Conservation (phyloP, 2,329 filamentous ascomycete genomes). For the Phialophora macrospora region DNA sequence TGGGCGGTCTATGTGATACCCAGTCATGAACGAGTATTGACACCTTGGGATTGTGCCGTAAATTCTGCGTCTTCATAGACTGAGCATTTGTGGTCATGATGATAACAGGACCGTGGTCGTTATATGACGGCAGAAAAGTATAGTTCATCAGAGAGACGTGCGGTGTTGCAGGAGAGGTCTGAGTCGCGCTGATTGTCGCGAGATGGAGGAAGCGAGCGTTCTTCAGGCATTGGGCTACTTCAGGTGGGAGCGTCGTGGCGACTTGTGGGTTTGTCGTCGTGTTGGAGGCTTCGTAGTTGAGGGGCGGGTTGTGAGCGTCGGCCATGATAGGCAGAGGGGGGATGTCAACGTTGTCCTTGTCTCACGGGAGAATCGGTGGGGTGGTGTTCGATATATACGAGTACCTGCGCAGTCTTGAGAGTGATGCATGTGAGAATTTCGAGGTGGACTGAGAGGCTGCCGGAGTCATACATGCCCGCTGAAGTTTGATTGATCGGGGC, state of each 20-base stretch:
- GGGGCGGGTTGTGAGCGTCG: conserved; percentile 64
- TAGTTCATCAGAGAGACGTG: conserved; percentile 99
- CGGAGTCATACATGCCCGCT: conserved; percentile 9
- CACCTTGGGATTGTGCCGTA: conserved; percentile 82
- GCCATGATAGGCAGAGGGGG: conserved; percentile 44
- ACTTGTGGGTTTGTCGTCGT: conserved; percentile 72
- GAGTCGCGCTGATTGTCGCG: conserved; percentile 68
- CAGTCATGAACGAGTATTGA: conserved; percentile 97
- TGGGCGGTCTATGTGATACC: conserved; percentile 90
- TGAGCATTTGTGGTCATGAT: conserved; percentile 89
- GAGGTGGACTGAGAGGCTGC: conserved; percentile 3
- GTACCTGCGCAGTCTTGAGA: neutral
- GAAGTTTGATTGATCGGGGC: neutral
- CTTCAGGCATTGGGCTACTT: conserved; percentile 88
- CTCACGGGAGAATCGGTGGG: neutral
- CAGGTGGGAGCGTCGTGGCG: conserved; percentile 73
- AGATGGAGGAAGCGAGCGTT: conserved; percentile 97
- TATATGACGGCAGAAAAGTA: conserved; percentile 76
- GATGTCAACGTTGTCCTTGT: neutral
- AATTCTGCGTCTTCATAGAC: conserved; percentile 73
- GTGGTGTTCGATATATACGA: neutral
- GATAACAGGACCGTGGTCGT: conserved; percentile 69
- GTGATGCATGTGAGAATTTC: neutral
- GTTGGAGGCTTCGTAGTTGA: conserved; percentile 76
- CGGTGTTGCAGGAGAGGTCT: conserved; percentile 67